Evolutionary conservation across 768 basidiomycete genomes (phyloP), one percentile per base, ranked within the genome.

Genomic region (Tulasnella sp.): DNA sequence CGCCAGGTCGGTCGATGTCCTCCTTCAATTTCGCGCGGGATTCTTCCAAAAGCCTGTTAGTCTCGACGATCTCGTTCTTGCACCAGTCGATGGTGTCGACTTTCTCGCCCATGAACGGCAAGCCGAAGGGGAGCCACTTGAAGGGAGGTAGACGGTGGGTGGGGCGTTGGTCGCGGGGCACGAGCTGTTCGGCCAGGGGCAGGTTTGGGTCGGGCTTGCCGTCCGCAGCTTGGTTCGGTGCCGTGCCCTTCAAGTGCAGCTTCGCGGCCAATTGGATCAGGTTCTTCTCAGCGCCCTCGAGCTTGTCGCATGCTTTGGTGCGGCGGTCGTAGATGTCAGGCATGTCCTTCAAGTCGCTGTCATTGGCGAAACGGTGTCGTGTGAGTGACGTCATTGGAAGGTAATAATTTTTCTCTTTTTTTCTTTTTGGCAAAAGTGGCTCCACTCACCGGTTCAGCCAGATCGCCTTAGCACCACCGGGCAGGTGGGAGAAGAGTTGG

Each of bases 31-130:
- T 82, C 44, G 83, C 83, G 19, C 90, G 87, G 34, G 87, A 90
- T 80, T 88, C 87, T 3, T 90, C 88, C 71, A 95, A 86, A 3
- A 90, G 82, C 27, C 83, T 83, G 24, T 88, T 90, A 78, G 91
- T 90, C 1, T 86, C 83, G 1, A 86, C 85, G 78, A 98, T 94
- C 85, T 96, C 93, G 27, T 88, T 86, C 40, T 94, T 88, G 27
- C 92, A 91, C 96, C 96, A 98, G 2, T 96, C 92, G 83, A 99
- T 96, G 3, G 93, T 90, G 86, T 99, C 98, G 21, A 98, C 96
- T 85, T 97, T 93, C 84, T 94, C 85, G 10, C 98, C 98, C 3
- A 90, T 86, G 36, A 97, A 87, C 1, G 90, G 90, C 36, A 93
- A 85, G 12, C 88, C 87, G 79, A 90, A 89, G 0, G 89, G 90